Evolutionary conservation across 2,329 filamentous ascomycete genomes (phyloP).

Genomic region (Fusarium mundagurra): DNA sequence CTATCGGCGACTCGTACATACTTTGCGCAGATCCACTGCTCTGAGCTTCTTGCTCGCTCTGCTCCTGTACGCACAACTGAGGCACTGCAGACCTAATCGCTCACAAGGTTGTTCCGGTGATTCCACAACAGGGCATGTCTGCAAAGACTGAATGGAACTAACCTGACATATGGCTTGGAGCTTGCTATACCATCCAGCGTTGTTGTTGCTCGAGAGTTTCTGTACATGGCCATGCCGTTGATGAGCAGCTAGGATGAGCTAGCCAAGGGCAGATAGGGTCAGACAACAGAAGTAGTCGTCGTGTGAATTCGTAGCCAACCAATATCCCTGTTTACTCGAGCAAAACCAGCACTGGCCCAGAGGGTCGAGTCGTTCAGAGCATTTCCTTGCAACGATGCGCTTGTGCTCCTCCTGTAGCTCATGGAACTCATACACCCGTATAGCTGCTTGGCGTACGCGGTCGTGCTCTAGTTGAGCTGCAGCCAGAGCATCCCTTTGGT

Average conservation of each 20-base stretch:
- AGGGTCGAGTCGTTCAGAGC: not conserved
- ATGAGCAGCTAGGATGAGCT: not conserved
- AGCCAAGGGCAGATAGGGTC: not conserved
- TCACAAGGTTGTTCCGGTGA: not conserved
- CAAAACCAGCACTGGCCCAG: not conserved
- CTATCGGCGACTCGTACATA: slow-evolving; percentile 8
- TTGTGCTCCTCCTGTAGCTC: not conserved
- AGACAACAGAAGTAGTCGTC: not conserved
- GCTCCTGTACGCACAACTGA: slow-evolving; percentile 4
- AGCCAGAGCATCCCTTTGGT: not conserved
- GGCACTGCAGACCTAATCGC: not conserved
- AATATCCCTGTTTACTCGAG: not conserved
- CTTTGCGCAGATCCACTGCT: slow-evolving; percentile 21
- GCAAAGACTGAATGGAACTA: not conserved
- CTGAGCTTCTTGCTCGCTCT: not conserved
- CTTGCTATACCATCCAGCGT: not conserved
- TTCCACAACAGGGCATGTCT: not conserved
- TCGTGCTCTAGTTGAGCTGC: not conserved
- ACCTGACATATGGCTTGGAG: not conserved
- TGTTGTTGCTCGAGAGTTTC: not conserved
- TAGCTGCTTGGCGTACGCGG: not conserved
- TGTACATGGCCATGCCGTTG: slow-evolving; percentile 6
- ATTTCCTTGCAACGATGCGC: not conserved
- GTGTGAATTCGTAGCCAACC: not conserved
- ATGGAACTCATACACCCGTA: not conserved